These are phyloP conservation scores for Sporothrix pseudoabietina DNA, from an alignment of 2,329 filamentous ascomycete genomes.

Conservation along the genomic window DNA sequence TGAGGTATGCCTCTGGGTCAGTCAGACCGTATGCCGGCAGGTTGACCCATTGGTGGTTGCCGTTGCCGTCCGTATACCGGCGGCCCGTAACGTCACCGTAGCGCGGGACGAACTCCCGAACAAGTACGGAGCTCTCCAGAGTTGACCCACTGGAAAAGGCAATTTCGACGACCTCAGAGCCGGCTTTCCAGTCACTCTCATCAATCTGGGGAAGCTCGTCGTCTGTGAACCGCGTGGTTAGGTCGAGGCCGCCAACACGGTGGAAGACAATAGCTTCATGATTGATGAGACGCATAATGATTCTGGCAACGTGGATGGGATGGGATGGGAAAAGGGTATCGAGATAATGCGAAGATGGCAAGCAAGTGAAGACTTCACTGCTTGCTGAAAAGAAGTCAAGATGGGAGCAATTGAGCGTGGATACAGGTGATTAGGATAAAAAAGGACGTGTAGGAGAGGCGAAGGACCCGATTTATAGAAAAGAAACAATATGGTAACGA, in stretches of 20 bases:
- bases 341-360: not conserved
- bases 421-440: not conserved
- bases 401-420: not conserved
- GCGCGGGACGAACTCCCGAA: conserved; percentile 30
- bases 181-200: conserved; percentile 28
- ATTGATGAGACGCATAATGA: conserved; percentile 29
- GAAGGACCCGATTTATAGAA: not conserved
- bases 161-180: not conserved
- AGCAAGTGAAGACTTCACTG: not conserved
- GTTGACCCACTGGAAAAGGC: conserved; percentile 29
- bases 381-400: not conserved
- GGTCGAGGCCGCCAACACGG: conserved; percentile 32
- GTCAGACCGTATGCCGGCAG: conserved; percentile 32
- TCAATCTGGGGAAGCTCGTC: conserved; percentile 27
- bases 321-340: not conserved
- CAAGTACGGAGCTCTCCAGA: conserved; percentile 13
- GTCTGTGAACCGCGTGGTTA: conserved; percentile 32
- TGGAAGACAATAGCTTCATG: conserved; percentile 30
- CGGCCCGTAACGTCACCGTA: conserved; percentile 32
- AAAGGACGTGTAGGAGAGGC: not conserved
- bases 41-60: conserved; percentile 29
- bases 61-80: conserved; percentile 30
- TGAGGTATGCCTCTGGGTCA: conserved; percentile 22
- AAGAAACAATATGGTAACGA: not conserved
- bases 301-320: not conserved